Evolutionary conservation across 129 eudicot species (phyloP), one percentile per base, ranked within the genome.

Genomic region (Logfia minima): DNA sequence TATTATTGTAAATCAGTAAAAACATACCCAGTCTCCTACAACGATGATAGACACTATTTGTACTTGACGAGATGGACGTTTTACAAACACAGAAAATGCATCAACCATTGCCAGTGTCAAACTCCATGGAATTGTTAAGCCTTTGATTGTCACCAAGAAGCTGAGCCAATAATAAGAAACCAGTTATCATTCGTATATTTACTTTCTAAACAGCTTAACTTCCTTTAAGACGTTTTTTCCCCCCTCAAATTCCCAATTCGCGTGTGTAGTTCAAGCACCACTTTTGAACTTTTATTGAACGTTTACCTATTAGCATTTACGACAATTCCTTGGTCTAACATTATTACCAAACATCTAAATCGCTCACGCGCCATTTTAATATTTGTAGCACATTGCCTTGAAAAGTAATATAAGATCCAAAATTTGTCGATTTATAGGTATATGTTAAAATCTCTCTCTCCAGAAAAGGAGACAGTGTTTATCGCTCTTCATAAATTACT

Each of bases 71-170:
- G 97, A 66, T 17, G 94, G 88, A n/a, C 86, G 88, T 77, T 92
- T 95, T 23, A 91, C 66, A 35, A 92, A 86, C 63, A 95, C 87
- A 0, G 92, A 86, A 67, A 89, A 92, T 7, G 83, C 90, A 79
- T 95, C 99, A 19, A 86, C 92, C 79, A 90, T 41, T 56, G 95
- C 96, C 51, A 95, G 67, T 7, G 92, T 89, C 73, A 89, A 79
- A 81, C 99, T 95, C 97, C 99, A 95, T 19, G 99, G 97, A 73
- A 92, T 90, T 34, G 91, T 88, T 84, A 95, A 85, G 39, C 99
- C 97, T 92, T 89, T 95, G 23, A 92, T 77, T 60, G 99, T 95
- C 48, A 95, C 97, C 84, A 95, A 76, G 81, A 95, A 95, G 75
- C 99, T 95, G 92, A 78, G 76, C 56, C 35, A 9, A 32, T 32